phyloP scores from a whole-genome alignment of 441 rosid genomes.

The Dalechampia spathulata region DNA sequence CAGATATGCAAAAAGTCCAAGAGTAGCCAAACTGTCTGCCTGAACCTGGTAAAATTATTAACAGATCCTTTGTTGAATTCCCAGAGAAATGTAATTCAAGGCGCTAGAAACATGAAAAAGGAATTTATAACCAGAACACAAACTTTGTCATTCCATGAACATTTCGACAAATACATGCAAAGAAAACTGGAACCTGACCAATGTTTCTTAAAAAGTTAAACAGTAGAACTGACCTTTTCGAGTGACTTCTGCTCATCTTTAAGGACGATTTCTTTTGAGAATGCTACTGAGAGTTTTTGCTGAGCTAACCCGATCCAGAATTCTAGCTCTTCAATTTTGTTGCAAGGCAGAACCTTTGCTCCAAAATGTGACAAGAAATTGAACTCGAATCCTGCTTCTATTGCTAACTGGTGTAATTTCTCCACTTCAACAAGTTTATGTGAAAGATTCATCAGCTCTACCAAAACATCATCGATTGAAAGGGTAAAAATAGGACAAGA shows the following conservation, averaged over 20 bases:
- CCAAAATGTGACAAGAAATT: conserved; percentile 62
- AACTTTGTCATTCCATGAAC: too few species aligned
- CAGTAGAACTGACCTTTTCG: conserved; percentile 30
- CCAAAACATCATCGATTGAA: conserved; percentile 30
- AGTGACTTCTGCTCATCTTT: conserved; percentile 13
- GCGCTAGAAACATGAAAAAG: too few species aligned
- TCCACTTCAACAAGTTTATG: conserved; percentile 41
- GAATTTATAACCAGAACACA: too few species aligned
- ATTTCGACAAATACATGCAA: too few species aligned
- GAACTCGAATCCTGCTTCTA: conserved; percentile 54
- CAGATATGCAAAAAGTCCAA: conserved; percentile 65
- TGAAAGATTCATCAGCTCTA: conserved; percentile 56
- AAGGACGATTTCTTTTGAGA: conserved; percentile 32
- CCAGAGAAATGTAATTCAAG: too few species aligned
- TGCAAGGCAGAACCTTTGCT: conserved; percentile 32
- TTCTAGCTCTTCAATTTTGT: conserved; percentile 50
- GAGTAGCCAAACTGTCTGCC: conserved; percentile 50
- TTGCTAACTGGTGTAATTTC: conserved; percentile 47
- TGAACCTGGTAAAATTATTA: conserved; percentile 37
- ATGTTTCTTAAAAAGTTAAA: too few species aligned
- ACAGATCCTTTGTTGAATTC: too few species aligned
- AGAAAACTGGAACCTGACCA: too few species aligned
- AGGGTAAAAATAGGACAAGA: conserved; percentile 30
- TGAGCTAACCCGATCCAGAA: conserved; percentile 74
- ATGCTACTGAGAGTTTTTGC: conserved; percentile 44